phyloP scores from a whole-genome alignment of 1,284 basidiomycete species.

The Flammula alnicola region DNA sequence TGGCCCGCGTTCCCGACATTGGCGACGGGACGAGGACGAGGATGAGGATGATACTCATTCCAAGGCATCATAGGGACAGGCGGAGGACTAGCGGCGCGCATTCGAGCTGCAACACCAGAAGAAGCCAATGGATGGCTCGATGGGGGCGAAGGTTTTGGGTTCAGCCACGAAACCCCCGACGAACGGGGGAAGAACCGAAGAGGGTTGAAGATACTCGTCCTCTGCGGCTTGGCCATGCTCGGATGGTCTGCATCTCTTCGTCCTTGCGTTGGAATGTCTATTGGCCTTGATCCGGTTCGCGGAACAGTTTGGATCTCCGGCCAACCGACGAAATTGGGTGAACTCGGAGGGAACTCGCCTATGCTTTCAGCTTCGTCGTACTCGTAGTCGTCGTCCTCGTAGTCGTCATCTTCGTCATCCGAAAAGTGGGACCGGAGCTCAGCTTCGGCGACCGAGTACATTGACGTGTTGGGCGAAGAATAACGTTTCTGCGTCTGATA shows the following conservation, averaged over 20 bases:
- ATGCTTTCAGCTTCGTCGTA: too few species aligned
- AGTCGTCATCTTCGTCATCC: constrained; percentile 7
- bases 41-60: constrained; percentile 14
- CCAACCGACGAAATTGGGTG: constrained; percentile 17
- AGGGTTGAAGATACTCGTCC: constrained; percentile 22
- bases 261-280: constrained; percentile 21
- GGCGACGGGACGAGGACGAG: constrained; percentile 4
- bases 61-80: constrained; percentile 12
- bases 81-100: constrained; percentile 16
- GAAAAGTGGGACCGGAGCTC: too few species aligned
- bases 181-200: constrained; percentile 30
- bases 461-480: constrained; percentile 27
- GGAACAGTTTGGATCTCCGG: constrained; percentile 3
- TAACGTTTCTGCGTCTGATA: constrained; percentile 27
- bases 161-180: constrained; percentile 28
- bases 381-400: constrained; percentile 10
- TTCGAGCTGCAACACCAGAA: constrained; percentile 8
- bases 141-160: constrained; percentile 17
- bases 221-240: constrained; percentile 16
- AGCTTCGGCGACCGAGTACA: constrained; percentile 27
- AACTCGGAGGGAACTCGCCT: constrained; percentile 19
- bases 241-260: constrained; percentile 1
- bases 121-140: constrained; percentile 1
- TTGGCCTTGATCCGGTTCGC: constrained; percentile 20
- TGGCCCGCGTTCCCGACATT: constrained; percentile 8